Base-by-base conservation (phyloP, 192 early-diverging fungal species). In the Dissophora globulifera region DNA sequence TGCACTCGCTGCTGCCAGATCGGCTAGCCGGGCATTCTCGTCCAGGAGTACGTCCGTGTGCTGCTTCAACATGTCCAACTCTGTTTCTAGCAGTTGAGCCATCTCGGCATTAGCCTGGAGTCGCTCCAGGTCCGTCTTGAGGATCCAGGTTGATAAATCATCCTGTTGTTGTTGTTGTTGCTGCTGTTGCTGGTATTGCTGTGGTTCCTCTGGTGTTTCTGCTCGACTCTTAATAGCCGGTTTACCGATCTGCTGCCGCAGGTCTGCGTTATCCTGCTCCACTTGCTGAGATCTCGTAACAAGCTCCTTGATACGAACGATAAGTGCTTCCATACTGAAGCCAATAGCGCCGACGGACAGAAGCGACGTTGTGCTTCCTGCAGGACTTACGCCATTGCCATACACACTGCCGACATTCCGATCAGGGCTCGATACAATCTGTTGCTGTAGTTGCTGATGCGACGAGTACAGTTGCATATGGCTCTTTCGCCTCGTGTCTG, bases 41-140 rank as follows among this genome's bases (percentile, higher is more conserved):
- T 76, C 72, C 58, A 76, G 19, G 5, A 76, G 30, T 23, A 67
- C 47, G 15, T 76, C 72, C 0, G 72, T 76, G 46, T 69, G 65
- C 13, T 81, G 69, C 54, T 81, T 69, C 19, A 78, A 29, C 0
- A 78, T 42, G n/a, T 78, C 75, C 7, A 85, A 20, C 35, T 80
- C 66, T 20, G 68, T 78, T 25, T 81, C 81, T 2, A 85, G 52
- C 26, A 79, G 29, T 10, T 54, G 53, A 5, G 61, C 58, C 43
- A 75, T 72, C 0, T 63, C 53, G 4, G 75, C 69, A 43, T 49
- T 78, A 0, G 69, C 70, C n/a, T 78, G 61, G 0, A 80, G 58
- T 4, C 58, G 56, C 3, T 79, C 60, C 9, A 76, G 25, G n/a
- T 80, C 83, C 3, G 81, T 41, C 10, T 40, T 54, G 12, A 57